These are phyloP conservation scores for Backusella parvicylindrica DNA, from an alignment of 192 early-diverging fungal species.

Conservation along the genomic window DNA sequence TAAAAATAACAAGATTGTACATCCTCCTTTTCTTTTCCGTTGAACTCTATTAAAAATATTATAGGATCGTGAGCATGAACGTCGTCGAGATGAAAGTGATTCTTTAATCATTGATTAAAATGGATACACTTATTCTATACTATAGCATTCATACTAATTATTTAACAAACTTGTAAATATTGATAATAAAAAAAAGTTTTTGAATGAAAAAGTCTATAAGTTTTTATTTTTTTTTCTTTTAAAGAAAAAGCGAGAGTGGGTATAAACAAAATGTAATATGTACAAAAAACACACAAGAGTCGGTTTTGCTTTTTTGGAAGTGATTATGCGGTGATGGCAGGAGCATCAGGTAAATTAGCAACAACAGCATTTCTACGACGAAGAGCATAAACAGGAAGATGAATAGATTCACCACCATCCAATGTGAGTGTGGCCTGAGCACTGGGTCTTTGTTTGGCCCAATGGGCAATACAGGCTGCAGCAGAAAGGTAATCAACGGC, in stretches of 20 bases:
- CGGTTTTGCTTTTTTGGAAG: not conserved
- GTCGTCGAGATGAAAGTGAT: slow-evolving; percentile 11
- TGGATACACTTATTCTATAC: no score
- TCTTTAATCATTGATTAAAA: not conserved
- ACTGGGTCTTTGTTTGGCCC: slow-evolving; percentile 12
- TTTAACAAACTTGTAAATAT: not conserved
- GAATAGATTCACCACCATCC: slow-evolving; percentile 8
- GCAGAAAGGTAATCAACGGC: slow-evolving; percentile 8
- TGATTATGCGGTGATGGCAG: not conserved
- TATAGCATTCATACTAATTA: no score
- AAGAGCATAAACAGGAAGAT: slow-evolving; percentile 23
- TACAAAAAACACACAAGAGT: not conserved
- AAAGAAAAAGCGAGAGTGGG: not conserved
- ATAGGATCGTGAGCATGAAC: slow-evolving; percentile 15
- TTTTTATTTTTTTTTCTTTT: not conserved
- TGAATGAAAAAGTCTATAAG: not conserved
- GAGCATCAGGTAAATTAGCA: slow-evolving; percentile 24
- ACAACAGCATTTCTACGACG: slow-evolving; percentile 26
- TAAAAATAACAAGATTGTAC: no score
- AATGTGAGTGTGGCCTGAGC: slow-evolving; percentile 9
- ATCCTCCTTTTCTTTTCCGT: no score
- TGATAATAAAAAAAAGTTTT: not conserved
- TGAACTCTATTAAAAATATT: no score
- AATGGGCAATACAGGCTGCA: slow-evolving; percentile 5
- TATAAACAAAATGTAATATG: not conserved